Base-by-base conservation (phyloP, 805 yeast genomes). In the Sugiyamaella lignohabitans region DNA sequence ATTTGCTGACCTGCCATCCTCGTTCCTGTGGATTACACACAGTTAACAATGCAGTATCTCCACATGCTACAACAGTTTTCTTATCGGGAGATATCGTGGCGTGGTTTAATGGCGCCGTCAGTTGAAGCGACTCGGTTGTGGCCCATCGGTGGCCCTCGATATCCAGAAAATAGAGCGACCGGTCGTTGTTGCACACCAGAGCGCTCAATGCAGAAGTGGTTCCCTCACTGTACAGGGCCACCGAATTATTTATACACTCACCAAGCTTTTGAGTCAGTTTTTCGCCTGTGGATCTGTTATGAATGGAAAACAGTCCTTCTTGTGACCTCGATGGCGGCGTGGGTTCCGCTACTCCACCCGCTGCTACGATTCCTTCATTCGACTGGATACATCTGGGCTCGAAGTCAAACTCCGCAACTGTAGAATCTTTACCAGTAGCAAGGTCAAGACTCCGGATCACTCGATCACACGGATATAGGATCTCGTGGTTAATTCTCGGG, bases 101-200 rank as follows among this genome's bases (percentile, higher is more conserved):
- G 60, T 85, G 85, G 59, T 89, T 89, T 50, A 88, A 70, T 3
- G 94, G 82, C 36, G 80, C 76, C 38, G 79, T 80, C 47, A 80
- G 70, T 51, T 74, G 61, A 51, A 79, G 57, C 40, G 74, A 65
- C 55, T 66, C 66, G 41, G 67, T 55, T 35, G 75, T 60, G 10
- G 71, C 68, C 14, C 75, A 67, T 8, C 74, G 73, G 4, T 76
- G 63, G 49, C 71, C 73, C 36, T 65, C 59, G 5, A 87, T 70
- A 53, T 81, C 82, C 46, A 86, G 72, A 43, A 74, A 68, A 59
- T 88, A 87, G 43, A 88, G 67, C 45, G 76, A 70, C 38, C 79
- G 75, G 62, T 89, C 98, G 62, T 89, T 89, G 62, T 88, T 89
- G 64, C 96, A 88, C 19, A 86, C 77, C 50, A 78, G 74, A 17